Conservation (phyloP, 768 basidiomycete genomes). For the Hygrocybe coccinea region DNA sequence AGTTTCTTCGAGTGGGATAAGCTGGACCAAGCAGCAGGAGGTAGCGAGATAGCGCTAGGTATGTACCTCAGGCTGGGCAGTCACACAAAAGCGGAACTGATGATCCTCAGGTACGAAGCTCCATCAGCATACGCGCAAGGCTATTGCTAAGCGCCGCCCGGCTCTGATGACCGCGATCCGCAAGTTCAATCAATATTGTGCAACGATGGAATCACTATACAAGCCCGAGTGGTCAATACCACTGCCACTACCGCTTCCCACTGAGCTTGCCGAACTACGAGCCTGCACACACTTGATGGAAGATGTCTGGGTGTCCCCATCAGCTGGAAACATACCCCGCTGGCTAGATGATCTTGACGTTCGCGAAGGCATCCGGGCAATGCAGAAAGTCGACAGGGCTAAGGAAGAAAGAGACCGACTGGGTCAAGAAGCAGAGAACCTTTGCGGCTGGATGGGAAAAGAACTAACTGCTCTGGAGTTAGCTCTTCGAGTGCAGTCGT, state of each 20-base stretch:
- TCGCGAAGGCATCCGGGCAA: conserved; percentile 10
- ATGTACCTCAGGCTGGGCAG: background rate
- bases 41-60: conserved; percentile 16
- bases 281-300: conserved; percentile 26
- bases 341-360: conserved; percentile 8
- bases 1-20: conserved; percentile 26
- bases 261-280: conserved; percentile 20
- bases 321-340: conserved; percentile 10
- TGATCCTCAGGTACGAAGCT: conserved; percentile 24
- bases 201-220: conserved; percentile 13
- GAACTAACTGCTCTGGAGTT: conserved; percentile 26
- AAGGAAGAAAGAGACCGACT: conserved; percentile 27
- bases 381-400: conserved; percentile 27
- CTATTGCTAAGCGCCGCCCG: conserved; percentile 25
- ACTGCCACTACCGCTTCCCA: conserved; percentile 29
- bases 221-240: conserved; percentile 25
- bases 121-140: conserved; percentile 26
- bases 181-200: conserved; percentile 30
- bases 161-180: conserved; percentile 18
- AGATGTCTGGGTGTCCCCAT: conserved; percentile 32
- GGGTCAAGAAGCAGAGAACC: conserved; percentile 28
- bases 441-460: conserved; percentile 31
- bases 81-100: background rate
- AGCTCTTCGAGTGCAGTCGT: conserved; percentile 13
- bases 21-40: conserved; percentile 20